Conservation (phyloP, 2,329 filamentous ascomycete genomes). For the Helotiales sp. region DNA sequence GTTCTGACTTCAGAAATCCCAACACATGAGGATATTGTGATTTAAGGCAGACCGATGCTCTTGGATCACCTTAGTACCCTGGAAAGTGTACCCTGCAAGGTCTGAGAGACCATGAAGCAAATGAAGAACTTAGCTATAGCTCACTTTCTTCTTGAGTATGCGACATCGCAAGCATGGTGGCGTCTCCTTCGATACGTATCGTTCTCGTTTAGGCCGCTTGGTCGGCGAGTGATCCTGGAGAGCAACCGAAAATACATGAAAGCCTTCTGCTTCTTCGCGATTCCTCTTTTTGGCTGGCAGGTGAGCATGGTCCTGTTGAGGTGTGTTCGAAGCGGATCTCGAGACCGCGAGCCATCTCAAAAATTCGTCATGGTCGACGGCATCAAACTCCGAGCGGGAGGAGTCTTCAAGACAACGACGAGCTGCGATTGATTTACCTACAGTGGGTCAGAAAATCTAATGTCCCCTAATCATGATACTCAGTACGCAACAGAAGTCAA, state of each 20-base stretch:
- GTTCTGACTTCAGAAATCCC: no score
- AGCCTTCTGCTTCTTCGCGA: not conserved
- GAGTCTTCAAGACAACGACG: conserved; percentile 2
- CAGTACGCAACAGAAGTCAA: no score
- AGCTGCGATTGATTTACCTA: conserved; percentile 4
- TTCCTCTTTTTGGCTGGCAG: not conserved
- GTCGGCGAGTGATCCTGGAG: not conserved
- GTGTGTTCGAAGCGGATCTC: not conserved
- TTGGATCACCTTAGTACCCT: no score
- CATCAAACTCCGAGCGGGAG: not conserved
- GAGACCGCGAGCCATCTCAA: not conserved
- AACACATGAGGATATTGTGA: no score
- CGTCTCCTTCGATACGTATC: conserved; percentile 2
- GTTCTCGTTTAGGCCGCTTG: conserved; percentile 8
- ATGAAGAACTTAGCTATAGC: no score
- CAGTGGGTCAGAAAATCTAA: not conserved
- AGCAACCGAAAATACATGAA: not conserved
- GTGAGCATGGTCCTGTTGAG: not conserved
- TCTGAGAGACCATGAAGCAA: no score
- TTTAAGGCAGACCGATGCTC: no score
- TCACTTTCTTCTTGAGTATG: conserved; percentile 22
- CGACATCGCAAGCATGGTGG: conserved; percentile 20
- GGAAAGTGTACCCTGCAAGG: no score
- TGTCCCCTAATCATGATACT: not conserved
- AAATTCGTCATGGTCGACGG: not conserved